These are phyloP conservation scores for Colletotrichum horii DNA, from an alignment of 2,329 filamentous ascomycete species.

Conservation along the genomic window DNA sequence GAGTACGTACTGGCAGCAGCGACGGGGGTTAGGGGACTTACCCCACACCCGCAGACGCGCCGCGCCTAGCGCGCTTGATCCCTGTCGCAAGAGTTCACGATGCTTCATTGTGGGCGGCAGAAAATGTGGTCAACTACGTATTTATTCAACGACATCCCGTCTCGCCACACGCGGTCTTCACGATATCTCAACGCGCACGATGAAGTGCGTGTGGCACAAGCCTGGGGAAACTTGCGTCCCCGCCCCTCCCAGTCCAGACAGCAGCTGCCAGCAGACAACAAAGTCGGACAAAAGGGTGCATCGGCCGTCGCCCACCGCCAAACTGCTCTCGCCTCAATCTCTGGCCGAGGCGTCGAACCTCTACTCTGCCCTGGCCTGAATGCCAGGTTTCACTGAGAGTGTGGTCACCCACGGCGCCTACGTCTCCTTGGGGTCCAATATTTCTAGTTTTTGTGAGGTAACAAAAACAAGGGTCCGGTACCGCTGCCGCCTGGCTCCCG, in stretches of 20 bases:
- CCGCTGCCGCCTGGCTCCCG: neutral
- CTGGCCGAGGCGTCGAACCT: neutral
- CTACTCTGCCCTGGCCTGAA: neutral
- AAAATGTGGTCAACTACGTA: neutral
- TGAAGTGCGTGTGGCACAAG: neutral
- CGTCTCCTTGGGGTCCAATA: conserved; percentile 4
- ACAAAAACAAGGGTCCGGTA: conserved; percentile 18
- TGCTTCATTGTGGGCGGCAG: conserved; percentile 11
- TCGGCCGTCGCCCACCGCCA: neutral
- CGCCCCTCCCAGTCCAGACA: neutral
- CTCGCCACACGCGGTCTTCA: neutral
- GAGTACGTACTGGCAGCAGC: conserved; percentile 16
- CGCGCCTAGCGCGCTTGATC: conserved; percentile 20
- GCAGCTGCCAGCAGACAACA: neutral
- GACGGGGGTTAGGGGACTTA: neutral
- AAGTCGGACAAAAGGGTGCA: neutral
- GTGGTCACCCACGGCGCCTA: neutral
- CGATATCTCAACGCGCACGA: neutral
- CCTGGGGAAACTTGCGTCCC: neutral
- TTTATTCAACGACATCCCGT: conserved; percentile 1
- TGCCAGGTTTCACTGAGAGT: conserved; percentile 8
- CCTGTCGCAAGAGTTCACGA: conserved; percentile 10
- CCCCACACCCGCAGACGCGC: conserved; percentile 15
- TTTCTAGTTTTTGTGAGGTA: conserved; percentile 32
- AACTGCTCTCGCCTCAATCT: neutral